Evolutionary conservation across 768 basidiomycete species (phyloP).

Genomic region (Tulasnella sp.): DNA sequence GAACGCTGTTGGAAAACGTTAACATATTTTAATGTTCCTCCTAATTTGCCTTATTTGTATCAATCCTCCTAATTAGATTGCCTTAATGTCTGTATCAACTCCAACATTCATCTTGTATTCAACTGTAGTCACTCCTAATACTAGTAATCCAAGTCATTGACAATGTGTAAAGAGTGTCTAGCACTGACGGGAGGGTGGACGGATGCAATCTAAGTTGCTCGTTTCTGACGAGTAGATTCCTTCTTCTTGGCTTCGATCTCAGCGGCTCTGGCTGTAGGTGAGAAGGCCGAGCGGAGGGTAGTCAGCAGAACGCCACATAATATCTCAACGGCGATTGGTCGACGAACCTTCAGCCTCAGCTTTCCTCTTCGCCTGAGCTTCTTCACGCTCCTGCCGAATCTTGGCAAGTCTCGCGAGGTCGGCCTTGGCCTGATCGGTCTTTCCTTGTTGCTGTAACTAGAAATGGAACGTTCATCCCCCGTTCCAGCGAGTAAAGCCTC

Average conservation of each 20-base stretch:
- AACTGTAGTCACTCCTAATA: background rate
- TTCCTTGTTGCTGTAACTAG: constrained; percentile 62
- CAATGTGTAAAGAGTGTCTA: background rate
- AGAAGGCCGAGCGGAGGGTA: background rate
- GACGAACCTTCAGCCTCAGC: constrained; percentile 74
- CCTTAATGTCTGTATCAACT: background rate
- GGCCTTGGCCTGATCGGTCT: constrained; percentile 84
- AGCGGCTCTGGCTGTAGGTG: constrained; percentile 49
- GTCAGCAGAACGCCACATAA: background rate
- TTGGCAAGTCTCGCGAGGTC: constrained; percentile 80
- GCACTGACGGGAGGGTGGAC: background rate
- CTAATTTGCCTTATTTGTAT: no score
- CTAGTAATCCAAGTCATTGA: background rate
- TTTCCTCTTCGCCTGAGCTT: constrained; percentile 76
- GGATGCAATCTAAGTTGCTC: background rate
- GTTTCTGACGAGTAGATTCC: constrained; percentile 9
- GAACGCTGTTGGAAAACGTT: no score
- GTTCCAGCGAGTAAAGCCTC: no score
- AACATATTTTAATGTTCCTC: no score
- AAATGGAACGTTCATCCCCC: no score
- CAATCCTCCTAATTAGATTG: no score
- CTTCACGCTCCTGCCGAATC: constrained; percentile 82
- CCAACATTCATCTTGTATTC: background rate
- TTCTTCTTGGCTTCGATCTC: constrained; percentile 57
- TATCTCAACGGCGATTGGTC: background rate